phyloP scores from a whole-genome alignment of 306 rosid genomes.

The Ormosia emarginata region DNA sequence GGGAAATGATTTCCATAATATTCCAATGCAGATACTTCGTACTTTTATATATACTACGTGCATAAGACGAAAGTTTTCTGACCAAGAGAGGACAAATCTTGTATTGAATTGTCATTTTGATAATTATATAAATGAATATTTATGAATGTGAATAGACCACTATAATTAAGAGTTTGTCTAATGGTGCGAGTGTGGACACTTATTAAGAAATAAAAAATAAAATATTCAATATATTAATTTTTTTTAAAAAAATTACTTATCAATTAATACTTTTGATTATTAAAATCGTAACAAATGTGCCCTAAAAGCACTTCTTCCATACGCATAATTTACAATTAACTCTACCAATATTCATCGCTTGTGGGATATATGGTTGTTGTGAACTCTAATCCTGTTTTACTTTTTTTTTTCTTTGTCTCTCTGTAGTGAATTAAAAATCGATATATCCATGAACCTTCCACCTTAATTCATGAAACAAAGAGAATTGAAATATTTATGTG shows the following conservation, averaged over 20 bases:
- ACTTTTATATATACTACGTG: not conserved
- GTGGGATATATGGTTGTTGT: not conserved
- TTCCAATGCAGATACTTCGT: not conserved
- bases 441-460: not conserved
- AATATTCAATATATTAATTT: no score
- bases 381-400: not conserved
- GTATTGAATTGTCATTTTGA: constrained; percentile 24
- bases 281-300: no score
- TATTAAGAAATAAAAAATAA: no score
- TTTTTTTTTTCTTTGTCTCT: not conserved
- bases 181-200: no score
- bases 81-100: constrained; percentile 12
- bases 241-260: no score
- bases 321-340: not conserved
- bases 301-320: not conserved
- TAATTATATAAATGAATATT: constrained; percentile 10
- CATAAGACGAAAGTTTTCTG: not conserved
- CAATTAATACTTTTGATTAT: no score
- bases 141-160: constrained; percentile 11
- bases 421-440: not conserved
- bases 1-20: not conserved
- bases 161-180: no score
- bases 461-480: constrained; percentile 21
- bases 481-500: not conserved
- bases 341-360: not conserved